Conservation (phyloP, 345 rosid species). For the Syzygium oleosum region DNA sequence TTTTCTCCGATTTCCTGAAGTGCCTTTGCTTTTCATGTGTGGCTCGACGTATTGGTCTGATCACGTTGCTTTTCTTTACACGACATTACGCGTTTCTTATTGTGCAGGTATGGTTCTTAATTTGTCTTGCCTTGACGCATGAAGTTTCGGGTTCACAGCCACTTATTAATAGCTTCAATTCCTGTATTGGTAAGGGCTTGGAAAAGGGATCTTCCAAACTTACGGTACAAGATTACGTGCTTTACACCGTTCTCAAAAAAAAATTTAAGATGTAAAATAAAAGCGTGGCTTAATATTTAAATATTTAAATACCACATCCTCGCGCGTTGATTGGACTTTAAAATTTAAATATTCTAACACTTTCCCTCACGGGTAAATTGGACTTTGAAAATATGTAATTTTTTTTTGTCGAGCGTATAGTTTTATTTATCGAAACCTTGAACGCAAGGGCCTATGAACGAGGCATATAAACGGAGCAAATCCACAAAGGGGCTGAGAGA, state of each 20-base stretch:
- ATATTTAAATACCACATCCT: no score
- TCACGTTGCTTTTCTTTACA: neutral
- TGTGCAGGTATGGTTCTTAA: neutral
- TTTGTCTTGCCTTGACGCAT: neutral
- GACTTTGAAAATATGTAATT: neutral
- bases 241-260: no score
- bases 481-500: no score
- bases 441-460: neutral
- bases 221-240: neutral
- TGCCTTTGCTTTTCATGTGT: neutral
- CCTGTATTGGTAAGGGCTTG: neutral
- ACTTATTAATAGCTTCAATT: neutral
- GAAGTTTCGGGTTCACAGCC: neutral
- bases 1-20: neutral
- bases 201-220: neutral
- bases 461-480: no score
- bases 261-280: no score
- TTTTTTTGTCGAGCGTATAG: no score
- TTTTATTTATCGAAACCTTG: neutral
- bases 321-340: no score
- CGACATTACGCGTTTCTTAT: neutral
- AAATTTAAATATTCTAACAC: no score
- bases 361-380: accelerated
- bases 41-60: neutral
- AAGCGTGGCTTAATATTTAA: no score